A percentile compares a stretch with the other conserved stretches of the same genome.
phyloP scores from a whole-genome alignment of 2,329 filamentous ascomycete species.

The Fusarium gaditjirri region DNA sequence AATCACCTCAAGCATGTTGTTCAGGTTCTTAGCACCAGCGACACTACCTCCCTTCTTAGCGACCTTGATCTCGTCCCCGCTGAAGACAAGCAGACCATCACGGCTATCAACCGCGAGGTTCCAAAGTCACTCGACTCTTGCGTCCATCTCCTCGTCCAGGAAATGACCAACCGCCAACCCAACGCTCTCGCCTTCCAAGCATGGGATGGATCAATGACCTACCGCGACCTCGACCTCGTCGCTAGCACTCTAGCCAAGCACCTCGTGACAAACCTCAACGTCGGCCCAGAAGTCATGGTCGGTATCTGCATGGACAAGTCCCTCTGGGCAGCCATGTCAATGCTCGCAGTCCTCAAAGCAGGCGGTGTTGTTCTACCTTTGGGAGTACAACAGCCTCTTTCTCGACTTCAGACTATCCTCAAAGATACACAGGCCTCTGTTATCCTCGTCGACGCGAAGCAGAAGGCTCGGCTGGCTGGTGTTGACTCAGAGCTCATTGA shows the following conservation, averaged over 20 bases:
- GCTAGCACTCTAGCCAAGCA: neutral
- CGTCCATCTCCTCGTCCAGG: neutral
- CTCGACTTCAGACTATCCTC: neutral
- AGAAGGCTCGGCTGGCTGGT: neutral
- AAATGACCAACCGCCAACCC: neutral
- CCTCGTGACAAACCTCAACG: neutral
- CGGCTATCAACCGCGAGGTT: neutral
- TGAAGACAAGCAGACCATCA: neutral
- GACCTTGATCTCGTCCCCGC: neutral
- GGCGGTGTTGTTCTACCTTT: neutral
- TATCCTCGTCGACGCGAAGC: neutral
- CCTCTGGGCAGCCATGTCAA: neutral
- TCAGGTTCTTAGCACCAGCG: neutral
- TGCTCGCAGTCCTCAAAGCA: neutral
- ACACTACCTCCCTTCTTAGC: accelerated
- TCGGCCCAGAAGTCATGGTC: neutral
- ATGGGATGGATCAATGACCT: neutral
- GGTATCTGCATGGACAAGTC: constrained; percentile 1
- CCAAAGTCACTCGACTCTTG: neutral
- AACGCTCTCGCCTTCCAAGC: neutral
- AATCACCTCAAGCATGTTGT: neutral
- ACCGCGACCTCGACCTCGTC: neutral
- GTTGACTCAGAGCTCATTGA: neutral
- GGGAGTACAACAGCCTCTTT: neutral
- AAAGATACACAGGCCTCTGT: neutral